A percentile compares a stretch with the other conserved stretches of the same genome.
phyloP scores from a whole-genome alignment of 768 basidiomycete genomes.

The Macrolepiota dolichaula region DNA sequence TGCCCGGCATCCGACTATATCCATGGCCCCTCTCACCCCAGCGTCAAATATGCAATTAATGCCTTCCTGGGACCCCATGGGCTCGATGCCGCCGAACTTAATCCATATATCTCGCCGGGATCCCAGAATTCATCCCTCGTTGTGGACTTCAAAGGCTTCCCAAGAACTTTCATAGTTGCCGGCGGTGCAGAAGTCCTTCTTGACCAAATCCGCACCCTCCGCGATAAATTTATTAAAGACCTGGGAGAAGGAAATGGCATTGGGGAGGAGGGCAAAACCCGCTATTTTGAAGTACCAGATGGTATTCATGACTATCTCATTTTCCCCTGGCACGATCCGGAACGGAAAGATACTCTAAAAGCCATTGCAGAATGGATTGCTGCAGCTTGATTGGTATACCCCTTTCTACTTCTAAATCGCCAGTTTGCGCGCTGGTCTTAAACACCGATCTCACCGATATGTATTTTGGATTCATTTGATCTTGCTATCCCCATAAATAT shows the following conservation, averaged over 20 bases:
- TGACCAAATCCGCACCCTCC: constrained; percentile 47
- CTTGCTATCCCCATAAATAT: not conserved
- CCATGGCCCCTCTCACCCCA: constrained; percentile 13
- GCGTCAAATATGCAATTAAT: constrained; percentile 27
- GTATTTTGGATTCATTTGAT: not conserved
- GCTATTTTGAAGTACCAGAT: constrained; percentile 47
- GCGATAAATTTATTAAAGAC: constrained; percentile 47
- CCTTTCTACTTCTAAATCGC: not conserved
- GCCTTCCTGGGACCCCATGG: constrained; percentile 50
- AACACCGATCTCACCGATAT: not conserved
- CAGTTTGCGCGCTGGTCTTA: not conserved
- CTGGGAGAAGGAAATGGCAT: constrained; percentile 42
- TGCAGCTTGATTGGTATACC: constrained; percentile 2
- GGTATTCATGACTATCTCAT: constrained; percentile 52
- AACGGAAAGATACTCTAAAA: constrained; percentile 42
- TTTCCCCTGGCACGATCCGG: constrained; percentile 50
- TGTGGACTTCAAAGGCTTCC: constrained; percentile 52
- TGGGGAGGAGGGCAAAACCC: constrained; percentile 36
- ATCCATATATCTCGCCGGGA: constrained; percentile 59
- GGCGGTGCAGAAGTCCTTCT: constrained; percentile 57
- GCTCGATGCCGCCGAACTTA: constrained; percentile 38
- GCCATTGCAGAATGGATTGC: constrained; percentile 49
- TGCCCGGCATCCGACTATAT: constrained; percentile 37
- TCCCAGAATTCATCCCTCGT: constrained; percentile 33
- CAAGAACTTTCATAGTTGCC: constrained; percentile 54